These are phyloP conservation scores for Talaromyces sp. DNA, from an alignment of 2,329 filamentous ascomycete genomes.

Conservation along the genomic window DNA sequence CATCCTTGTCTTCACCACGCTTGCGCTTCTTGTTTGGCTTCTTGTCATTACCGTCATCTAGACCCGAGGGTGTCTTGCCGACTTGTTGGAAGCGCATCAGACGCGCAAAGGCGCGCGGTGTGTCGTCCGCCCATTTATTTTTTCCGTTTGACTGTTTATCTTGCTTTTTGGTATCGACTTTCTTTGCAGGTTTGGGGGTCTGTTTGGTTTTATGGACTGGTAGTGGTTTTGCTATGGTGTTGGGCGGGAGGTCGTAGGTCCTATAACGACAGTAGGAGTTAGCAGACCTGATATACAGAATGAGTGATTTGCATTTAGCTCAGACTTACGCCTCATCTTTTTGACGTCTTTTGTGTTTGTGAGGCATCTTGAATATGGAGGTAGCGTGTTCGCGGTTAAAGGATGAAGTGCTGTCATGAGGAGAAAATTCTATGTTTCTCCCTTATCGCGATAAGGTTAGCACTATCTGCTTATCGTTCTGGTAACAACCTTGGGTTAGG, in stretches of 20 bases:
- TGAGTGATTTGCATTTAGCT: too few relatives aligned
- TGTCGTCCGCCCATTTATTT: conserved; percentile 62
- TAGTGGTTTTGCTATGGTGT: conserved; percentile 57
- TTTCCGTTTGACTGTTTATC: conserved; percentile 28
- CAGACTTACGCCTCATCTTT: conserved; percentile 50
- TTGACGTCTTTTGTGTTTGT: conserved; percentile 71
- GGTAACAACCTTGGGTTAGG: not conserved
- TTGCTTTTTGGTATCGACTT: conserved; percentile 27
- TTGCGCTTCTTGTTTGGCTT: conserved; percentile 51
- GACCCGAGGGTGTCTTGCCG: conserved; percentile 53
- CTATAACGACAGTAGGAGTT: conserved; percentile 13
- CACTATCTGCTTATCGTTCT: not conserved
- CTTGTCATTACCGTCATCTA: conserved; percentile 63
- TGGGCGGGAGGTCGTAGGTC: conserved; percentile 59
- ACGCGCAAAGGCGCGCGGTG: conserved; percentile 80
- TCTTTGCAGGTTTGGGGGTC: conserved; percentile 32
- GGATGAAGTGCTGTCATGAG: not conserved
- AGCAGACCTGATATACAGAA: too few relatives aligned
- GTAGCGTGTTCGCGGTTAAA: not conserved
- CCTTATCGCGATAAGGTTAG: conserved; percentile 2
- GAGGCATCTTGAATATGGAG: conserved; percentile 62
- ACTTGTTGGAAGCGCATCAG: conserved; percentile 71
- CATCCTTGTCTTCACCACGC: conserved; percentile 26
- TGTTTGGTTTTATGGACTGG: conserved; percentile 48
- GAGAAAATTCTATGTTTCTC: conserved; percentile 5